A percentile compares a stretch with the other conserved stretches of the same genome.
Evolutionary conservation across 2,329 filamentous ascomycete species (phyloP).

Genomic region (Leptodontidium sp.): DNA sequence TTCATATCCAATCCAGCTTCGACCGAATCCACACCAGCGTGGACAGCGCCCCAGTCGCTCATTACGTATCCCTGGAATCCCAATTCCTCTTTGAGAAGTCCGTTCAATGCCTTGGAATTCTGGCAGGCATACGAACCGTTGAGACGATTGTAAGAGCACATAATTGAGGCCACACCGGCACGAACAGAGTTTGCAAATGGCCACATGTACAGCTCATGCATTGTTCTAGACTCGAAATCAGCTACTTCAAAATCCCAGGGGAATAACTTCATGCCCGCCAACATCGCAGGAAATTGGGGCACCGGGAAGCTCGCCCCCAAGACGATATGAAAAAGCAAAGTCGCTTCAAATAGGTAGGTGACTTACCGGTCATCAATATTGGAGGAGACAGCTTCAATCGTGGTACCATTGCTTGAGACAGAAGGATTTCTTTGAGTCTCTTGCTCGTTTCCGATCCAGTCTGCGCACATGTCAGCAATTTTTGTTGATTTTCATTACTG

Average conservation of each 20-base stretch:
- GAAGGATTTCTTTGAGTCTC: constrained; percentile 63
- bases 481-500: not conserved
- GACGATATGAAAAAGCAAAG: not conserved
- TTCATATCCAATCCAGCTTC: constrained; percentile 72
- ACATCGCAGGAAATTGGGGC: not conserved
- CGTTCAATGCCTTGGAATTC: constrained; percentile 57
- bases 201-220: constrained; percentile 82
- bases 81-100: constrained; percentile 58
- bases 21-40: constrained; percentile 64
- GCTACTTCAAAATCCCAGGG: not conserved
- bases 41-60: constrained; percentile 73
- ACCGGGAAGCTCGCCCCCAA: not conserved
- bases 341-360: not conserved
- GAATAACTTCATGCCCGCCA: not conserved
- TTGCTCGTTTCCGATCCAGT: constrained; percentile 60
- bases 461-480: not conserved
- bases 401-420: constrained; percentile 51
- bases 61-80: constrained; percentile 64
- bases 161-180: constrained; percentile 69
- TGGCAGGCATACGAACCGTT: constrained; percentile 60
- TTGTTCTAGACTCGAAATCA: constrained; percentile 53
- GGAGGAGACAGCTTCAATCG: constrained; percentile 69
- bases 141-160: constrained; percentile 64
- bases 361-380: constrained; percentile 72
- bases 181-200: constrained; percentile 77